Conservation (phyloP, 1,139 yeast species). For the Protomyces lactucae-debilis region DNA sequence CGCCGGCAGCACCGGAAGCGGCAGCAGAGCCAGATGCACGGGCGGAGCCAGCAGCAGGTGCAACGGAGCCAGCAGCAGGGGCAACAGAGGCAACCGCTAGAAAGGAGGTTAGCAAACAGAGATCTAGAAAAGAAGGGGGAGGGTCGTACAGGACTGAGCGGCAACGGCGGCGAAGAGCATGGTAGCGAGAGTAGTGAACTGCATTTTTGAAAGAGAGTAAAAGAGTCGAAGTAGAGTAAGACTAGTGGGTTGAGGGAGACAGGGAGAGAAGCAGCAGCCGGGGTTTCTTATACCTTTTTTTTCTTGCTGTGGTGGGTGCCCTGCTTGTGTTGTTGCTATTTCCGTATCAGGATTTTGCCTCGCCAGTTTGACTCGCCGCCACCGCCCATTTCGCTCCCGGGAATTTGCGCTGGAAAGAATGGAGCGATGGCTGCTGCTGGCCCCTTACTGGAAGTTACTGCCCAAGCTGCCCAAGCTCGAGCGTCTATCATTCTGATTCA, state of each 20-base stretch:
- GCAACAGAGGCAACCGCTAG: background rate
- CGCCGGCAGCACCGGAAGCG: background rate
- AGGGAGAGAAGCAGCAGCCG: background rate
- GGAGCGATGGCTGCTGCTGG: too few relatives aligned
- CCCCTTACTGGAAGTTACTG: too few relatives aligned
- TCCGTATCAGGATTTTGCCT: background rate
- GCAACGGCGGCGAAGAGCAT: background rate
- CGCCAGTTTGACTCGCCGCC: background rate
- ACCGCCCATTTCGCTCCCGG: background rate
- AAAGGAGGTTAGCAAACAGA: background rate
- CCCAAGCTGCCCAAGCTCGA: too few relatives aligned
- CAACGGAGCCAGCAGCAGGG: background rate
- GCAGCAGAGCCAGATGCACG: background rate
- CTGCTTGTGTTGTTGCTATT: slow-evolving; percentile 4
- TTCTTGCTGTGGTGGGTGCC: slow-evolving; percentile 1
- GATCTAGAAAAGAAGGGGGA: background rate
- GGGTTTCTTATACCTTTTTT: background rate
- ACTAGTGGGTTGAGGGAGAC: background rate
- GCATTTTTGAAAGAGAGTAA: background rate
- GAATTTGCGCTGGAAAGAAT: too few relatives aligned
- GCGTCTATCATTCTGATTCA: too few relatives aligned
- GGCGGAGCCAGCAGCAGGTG: background rate
- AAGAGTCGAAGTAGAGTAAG: background rate
- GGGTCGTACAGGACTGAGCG: background rate
- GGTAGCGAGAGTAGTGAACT: background rate